Percentiles rank a stretch among this genome's conserved stretches.
phyloP scores from a whole-genome alignment of 1,284 basidiomycete genomes.

The Papiliotrema fonsecae region DNA sequence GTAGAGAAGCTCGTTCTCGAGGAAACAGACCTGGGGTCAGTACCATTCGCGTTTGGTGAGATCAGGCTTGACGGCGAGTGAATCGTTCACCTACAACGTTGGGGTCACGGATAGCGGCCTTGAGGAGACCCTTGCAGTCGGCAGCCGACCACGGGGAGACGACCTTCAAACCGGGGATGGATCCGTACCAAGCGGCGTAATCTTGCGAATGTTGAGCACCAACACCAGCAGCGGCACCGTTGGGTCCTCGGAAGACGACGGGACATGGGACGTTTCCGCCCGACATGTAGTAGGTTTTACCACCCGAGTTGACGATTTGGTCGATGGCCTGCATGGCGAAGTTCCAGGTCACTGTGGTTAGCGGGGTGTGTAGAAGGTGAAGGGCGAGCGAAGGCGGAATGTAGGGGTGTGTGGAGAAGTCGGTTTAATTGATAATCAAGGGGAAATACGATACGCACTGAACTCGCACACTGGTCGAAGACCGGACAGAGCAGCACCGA shows the following conservation, averaged over 20 bases:
- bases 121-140: slow-evolving; percentile 96
- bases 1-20: slow-evolving; percentile 99
- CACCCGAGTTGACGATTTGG: slow-evolving; percentile 99
- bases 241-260: slow-evolving; percentile 98
- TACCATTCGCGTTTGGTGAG: not conserved
- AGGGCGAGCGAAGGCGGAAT: not conserved
- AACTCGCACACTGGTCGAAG: slow-evolving; percentile 98
- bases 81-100: slow-evolving; percentile 62
- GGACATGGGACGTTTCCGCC: slow-evolving; percentile 97
- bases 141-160: slow-evolving; percentile 95
- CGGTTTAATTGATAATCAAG: not conserved
- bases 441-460: slow-evolving; percentile 51
- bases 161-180: slow-evolving; percentile 94
- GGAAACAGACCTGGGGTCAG: slow-evolving; percentile 65
- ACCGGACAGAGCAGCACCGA: slow-evolving; percentile 90
- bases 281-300: slow-evolving; percentile 99
- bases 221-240: slow-evolving; percentile 96
- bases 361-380: slow-evolving; percentile 4
- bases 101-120: slow-evolving; percentile 95
- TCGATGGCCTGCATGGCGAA: slow-evolving; percentile 74
- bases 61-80: not conserved
- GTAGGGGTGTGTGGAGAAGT: not conserved
- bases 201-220: slow-evolving; percentile 88
- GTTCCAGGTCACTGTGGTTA: slow-evolving; percentile 45
- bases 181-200: slow-evolving; percentile 91